phyloP scores from a whole-genome alignment of 2,329 filamentous ascomycete genomes.

The Arthroderma uncinatum region DNA sequence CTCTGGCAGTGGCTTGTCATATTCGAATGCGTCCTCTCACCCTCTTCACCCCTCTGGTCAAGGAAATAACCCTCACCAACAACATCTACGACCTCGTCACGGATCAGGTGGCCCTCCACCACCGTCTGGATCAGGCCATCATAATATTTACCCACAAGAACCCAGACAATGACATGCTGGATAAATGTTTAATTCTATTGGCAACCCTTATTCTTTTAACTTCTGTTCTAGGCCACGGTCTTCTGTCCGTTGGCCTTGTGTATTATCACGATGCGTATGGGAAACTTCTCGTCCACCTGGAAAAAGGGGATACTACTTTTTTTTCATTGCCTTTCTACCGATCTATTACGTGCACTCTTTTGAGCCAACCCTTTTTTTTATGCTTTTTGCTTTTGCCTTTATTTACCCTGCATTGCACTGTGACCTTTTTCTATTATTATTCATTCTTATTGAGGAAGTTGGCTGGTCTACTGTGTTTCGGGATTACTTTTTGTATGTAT shows the following conservation, averaged over 20 bases:
- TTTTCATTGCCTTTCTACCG: neutral
- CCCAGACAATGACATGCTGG: conserved; percentile 5
- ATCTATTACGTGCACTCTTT: neutral
- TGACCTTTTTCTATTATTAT: neutral
- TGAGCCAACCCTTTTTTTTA: neutral
- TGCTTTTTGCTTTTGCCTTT: neutral
- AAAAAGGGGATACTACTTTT: neutral
- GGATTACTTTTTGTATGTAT: neutral
- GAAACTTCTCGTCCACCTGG: neutral
- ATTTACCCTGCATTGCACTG: neutral
- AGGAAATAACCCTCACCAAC: neutral
- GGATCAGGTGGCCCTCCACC: conserved; percentile 3
- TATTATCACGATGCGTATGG: neutral
- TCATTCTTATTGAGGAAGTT: neutral
- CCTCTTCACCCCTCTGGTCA: neutral
- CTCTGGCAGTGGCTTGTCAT: neutral
- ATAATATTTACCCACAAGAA: conserved; percentile 9
- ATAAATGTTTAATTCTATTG: neutral
- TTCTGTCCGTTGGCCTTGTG: neutral
- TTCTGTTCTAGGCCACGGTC: neutral
- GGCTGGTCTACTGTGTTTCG: neutral
- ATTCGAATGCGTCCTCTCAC: neutral
- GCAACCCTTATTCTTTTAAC: neutral
- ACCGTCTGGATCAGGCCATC: conserved; percentile 5
- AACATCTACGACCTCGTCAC: conserved; percentile 6